These are phyloP conservation scores for Suillus paluster DNA, from an alignment of 768 basidiomycete genomes.

Conservation along the genomic window DNA sequence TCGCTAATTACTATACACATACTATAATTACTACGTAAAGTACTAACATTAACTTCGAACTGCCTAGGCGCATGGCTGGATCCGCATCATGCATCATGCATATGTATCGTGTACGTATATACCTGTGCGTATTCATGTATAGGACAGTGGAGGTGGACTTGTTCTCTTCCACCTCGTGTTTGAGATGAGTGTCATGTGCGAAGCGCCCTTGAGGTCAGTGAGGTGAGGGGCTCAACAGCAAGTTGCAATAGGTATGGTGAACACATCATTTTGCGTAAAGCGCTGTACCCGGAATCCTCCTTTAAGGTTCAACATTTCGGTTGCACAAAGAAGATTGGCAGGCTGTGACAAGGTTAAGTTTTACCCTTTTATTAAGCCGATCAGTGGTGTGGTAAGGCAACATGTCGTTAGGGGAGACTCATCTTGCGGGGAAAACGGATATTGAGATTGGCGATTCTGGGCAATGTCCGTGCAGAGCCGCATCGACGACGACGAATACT, in stretches of 20 bases:
- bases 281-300: neutral
- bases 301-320: no score
- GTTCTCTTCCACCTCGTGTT: neutral
- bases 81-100: neutral
- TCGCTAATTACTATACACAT: constrained; percentile 3
- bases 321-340: neutral
- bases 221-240: neutral
- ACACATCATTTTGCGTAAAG: neutral
- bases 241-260: neutral
- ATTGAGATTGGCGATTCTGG: no score
- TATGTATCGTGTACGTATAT: neutral
- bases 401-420: no score
- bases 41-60: no score
- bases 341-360: no score
- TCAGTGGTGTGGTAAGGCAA: no score
- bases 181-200: neutral
- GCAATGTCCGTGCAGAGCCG: neutral
- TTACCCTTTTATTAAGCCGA: no score
- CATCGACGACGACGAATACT: neutral
- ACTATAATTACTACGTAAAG: constrained; percentile 15
- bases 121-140: neutral
- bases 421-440: no score
- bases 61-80: no score
- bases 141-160: neutral
- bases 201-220: neutral